Evolutionary conservation across 2,329 filamentous ascomycete genomes (phyloP), one percentile per base, ranked within the genome.

Genomic region (Epichloe scottii): DNA sequence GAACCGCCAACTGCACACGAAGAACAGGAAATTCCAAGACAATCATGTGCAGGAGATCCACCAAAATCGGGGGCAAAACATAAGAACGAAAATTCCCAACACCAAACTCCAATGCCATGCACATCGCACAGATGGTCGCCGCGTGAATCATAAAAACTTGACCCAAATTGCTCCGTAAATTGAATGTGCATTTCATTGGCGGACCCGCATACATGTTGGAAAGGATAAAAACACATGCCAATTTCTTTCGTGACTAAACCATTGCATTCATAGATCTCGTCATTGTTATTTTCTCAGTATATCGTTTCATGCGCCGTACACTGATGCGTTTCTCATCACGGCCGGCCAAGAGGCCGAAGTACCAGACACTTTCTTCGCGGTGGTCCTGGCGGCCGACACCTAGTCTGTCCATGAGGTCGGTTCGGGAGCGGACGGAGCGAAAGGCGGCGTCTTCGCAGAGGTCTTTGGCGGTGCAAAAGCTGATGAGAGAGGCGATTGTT

Each of bases 401-500:
- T 2, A 95, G 70, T 41, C 85, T 73, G 0, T 77, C 81, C 21
- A 84, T 75, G 19, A 96, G 75, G 56, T 89, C 84, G 0, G 72
- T 72, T 56, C 82, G 84, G n/a, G 75, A 82, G 30, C 75, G 72
- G 3, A 84, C 79, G 38, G 82, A 77, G 48, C 81, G 76, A 63
- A 96, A 91, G 0, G 85, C 78, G 10, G 81, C 75, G 60, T 95
- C 89, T 5, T 78, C 73, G 2, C 87, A 71, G 17, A 94, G 71
- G 23, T 84, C 83, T 42, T 82, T 83, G 57, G 84, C 82, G 53
- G 87, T 81, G 41, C 91, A 73, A 63, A 91, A 90, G 61, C 81
- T 84, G 58, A 94, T 77, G 21, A 90, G 73, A 63, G 90, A 88
- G 1, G 86, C 85, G 17, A 94, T 73, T 45, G 78, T 87, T 54